Percentiles rank a stretch among this genome's conserved stretches.
Evolutionary conservation across 2,329 filamentous ascomycete species (phyloP).

Genomic region (Aspergillus fumigatiaffinis): DNA sequence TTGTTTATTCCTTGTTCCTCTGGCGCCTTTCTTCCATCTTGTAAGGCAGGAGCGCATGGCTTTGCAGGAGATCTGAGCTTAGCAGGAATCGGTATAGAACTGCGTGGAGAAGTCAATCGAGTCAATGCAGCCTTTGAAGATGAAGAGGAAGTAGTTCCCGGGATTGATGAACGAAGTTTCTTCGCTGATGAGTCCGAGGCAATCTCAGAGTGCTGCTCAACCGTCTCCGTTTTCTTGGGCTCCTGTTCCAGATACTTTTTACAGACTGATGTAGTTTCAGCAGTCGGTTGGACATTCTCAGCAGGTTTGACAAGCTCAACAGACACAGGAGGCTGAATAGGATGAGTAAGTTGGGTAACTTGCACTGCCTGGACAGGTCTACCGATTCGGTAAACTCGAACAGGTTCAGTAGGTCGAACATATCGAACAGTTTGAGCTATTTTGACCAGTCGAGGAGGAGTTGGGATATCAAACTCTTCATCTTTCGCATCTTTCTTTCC

Average conservation of each 20-base stretch:
- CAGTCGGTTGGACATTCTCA: neutral
- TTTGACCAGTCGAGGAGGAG: neutral
- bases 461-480: neutral
- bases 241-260: neutral
- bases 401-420: neutral
- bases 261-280: neutral
- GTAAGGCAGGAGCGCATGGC: neutral
- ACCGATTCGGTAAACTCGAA: neutral
- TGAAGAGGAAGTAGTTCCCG: neutral
- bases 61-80: neutral
- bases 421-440: neutral
- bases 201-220: neutral
- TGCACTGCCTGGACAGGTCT: neutral
- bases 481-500: neutral
- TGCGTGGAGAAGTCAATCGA: neutral
- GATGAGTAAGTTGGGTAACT: neutral
- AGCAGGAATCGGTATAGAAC: neutral
- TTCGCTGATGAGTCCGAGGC: neutral
- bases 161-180: neutral
- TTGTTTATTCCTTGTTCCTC: neutral
- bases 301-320: neutral
- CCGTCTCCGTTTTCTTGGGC: neutral
- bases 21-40: neutral
- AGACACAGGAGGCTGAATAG: neutral
- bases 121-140: neutral